Evolutionary conservation across 208 protist species (phyloP), one percentile per base, ranked within the genome.

Genomic region (Leishmania tarentolae): DNA sequence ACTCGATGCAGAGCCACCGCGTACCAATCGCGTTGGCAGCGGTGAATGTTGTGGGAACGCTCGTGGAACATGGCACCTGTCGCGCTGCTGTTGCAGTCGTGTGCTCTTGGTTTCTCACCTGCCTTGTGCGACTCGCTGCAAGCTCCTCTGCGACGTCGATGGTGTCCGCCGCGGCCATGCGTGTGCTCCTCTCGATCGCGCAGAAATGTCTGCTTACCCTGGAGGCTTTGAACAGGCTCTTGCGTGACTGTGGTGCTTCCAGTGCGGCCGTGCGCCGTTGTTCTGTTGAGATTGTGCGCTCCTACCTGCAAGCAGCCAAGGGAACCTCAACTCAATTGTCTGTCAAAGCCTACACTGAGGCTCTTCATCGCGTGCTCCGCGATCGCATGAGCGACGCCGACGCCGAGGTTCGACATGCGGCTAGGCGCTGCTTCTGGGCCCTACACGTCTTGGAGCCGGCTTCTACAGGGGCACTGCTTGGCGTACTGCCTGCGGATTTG

Each of bases 61-160:
- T 78, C 42, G 70, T 59, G 28, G 31, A 57, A 13, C 61, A 37
- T 52, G 70, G 56, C 35, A 52, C 53, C 19, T 61, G 37, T 56
- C 84, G 84, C 42, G 31, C 35, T 28, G 66, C 70, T 28, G 65
- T 69, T 19, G 78, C 84, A 2, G 74, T 66, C 7, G 50, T 87
- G 37, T 86, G 87, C 69, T 83, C 77, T 73, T 93, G 91, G 91
- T 92, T 94, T 80, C 73, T 95, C 11, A 47, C 83, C 3, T 74
- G 86, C 4, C 70, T 95, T 11, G 47, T 93, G 35, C 53, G 75
- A 19, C n/a, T 87, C 19, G 90, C 92, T 17, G 77, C 80, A 3
- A 86, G 83, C 47, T 83, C 85, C 21, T 86, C 80, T 8, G 66
- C 40, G 2, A 66, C 79, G 5, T 83, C 82, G 19, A 53, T 15